phyloP scores from a whole-genome alignment of 768 basidiomycete species.

The Neoboletus brunneissimus region DNA sequence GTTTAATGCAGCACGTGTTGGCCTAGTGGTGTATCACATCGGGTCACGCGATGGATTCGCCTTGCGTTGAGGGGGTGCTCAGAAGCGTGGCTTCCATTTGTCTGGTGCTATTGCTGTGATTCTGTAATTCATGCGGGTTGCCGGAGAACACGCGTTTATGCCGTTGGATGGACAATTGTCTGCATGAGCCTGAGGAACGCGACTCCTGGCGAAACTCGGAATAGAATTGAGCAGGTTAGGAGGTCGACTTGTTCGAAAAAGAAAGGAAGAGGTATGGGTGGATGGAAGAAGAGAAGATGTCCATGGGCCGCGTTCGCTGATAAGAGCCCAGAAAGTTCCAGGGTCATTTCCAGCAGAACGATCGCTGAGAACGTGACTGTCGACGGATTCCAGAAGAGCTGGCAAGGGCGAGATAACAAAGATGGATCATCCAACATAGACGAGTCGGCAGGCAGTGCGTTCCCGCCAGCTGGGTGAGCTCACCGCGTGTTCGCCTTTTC shows the following conservation, averaged over 20 bases:
- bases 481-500: background rate
- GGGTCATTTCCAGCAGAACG: conserved; percentile 4
- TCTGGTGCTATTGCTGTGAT: conserved; percentile 13
- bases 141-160: conserved; percentile 20
- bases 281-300: background rate
- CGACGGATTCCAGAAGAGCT: background rate
- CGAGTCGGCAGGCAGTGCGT: background rate
- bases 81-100: conserved; percentile 27
- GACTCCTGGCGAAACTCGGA: conserved; percentile 10
- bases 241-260: conserved; percentile 10
- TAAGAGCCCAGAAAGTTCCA: conserved; percentile 20
- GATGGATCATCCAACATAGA: background rate
- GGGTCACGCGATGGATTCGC: conserved; percentile 24
- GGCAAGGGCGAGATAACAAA: background rate
- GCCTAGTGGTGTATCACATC: conserved; percentile 28
- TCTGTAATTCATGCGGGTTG: conserved; percentile 14
- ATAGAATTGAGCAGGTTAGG: conserved; percentile 5
- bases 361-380: conserved; percentile 5
- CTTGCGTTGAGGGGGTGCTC: conserved; percentile 26
- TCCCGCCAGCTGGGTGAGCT: background rate
- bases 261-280: background rate
- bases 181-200: background rate
- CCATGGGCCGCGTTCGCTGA: conserved; percentile 2
- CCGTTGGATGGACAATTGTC: conserved; percentile 9
- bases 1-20: conserved; percentile 30